These are phyloP conservation scores for Globisporangium canariense DNA, from an alignment of 352 stramenopile species.

Conservation along the genomic window DNA sequence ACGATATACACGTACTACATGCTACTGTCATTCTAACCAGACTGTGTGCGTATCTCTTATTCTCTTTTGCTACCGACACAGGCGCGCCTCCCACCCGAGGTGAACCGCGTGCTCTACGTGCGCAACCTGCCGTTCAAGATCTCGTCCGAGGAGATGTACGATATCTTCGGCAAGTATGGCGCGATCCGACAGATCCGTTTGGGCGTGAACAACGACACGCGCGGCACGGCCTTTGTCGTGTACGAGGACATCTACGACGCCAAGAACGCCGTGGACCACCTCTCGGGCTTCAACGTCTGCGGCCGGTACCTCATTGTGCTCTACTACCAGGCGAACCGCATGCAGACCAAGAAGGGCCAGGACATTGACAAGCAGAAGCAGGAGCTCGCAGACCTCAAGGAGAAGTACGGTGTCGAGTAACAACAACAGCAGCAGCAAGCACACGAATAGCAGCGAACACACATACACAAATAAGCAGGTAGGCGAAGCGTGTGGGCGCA, in stretches of 20 bases:
- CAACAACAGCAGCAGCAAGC: background rate
- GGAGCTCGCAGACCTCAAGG: constrained; percentile 80
- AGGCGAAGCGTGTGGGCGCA: background rate
- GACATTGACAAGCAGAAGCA: constrained; percentile 74
- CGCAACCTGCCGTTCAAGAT: constrained; percentile 99
- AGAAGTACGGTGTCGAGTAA: constrained; percentile 83
- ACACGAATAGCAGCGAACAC: background rate
- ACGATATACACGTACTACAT: no score
- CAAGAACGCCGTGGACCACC: constrained; percentile 98
- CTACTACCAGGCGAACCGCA: constrained; percentile 96
- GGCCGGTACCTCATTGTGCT: constrained; percentile 98
- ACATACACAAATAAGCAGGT: background rate
- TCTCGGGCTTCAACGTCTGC: constrained; percentile 99
- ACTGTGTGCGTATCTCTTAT: background rate
- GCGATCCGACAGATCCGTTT: constrained; percentile 97
- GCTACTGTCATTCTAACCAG: background rate
- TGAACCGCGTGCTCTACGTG: constrained; percentile 97
- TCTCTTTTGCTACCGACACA: constrained; percentile 16
- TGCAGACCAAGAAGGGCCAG: constrained; percentile 55
- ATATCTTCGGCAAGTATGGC: constrained; percentile 99
- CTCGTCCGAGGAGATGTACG: constrained; percentile 98
- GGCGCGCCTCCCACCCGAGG: constrained; percentile 94
- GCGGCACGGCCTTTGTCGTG: constrained; percentile 98
- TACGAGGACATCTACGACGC: constrained; percentile 99
- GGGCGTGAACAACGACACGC: constrained; percentile 94